Conservation (phyloP, 225 moss, liverwort and hornwort genomes). For the Pseudoscleropodium purum region DNA sequence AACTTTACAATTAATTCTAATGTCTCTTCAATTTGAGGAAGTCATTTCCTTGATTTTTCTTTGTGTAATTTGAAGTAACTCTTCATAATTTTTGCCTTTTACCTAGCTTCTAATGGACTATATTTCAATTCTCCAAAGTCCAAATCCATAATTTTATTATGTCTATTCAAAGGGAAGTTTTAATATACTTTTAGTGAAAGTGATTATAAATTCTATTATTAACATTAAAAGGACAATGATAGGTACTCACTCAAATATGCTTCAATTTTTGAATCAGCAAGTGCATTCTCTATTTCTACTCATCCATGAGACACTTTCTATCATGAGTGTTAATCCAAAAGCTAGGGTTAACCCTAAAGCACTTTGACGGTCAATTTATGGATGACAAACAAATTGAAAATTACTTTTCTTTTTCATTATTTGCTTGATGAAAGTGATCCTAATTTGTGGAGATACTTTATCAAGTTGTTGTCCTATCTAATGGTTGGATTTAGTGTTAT, state of each 20-base stretch:
- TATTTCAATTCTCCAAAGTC: accelerated
- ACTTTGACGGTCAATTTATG: too few relatives aligned
- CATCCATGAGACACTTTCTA: not conserved
- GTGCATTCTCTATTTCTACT: not conserved
- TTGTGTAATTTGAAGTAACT: not conserved
- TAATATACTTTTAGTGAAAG: not conserved
- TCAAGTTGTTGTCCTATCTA: too few relatives aligned
- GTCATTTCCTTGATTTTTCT: not conserved
- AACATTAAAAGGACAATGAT: accelerated
- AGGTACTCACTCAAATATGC: not conserved
- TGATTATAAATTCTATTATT: not conserved
- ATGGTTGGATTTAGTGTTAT: too few relatives aligned
- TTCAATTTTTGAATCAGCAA: not conserved
- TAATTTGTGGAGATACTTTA: too few relatives aligned
- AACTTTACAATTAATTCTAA: not conserved
- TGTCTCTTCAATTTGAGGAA: not conserved
- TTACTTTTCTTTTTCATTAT: too few relatives aligned
- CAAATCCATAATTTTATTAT: not conserved
- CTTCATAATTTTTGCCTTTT: not conserved
- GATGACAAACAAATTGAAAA: too few relatives aligned
- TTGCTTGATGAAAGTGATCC: too few relatives aligned
- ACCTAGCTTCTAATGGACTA: not conserved
- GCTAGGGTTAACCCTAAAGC: not conserved
- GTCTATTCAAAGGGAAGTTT: accelerated
- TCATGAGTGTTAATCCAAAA: accelerated